Evolutionary conservation across 1,284 basidiomycete genomes (phyloP), one percentile per base, ranked within the genome.

Genomic region (Ustilago xerochloae): DNA sequence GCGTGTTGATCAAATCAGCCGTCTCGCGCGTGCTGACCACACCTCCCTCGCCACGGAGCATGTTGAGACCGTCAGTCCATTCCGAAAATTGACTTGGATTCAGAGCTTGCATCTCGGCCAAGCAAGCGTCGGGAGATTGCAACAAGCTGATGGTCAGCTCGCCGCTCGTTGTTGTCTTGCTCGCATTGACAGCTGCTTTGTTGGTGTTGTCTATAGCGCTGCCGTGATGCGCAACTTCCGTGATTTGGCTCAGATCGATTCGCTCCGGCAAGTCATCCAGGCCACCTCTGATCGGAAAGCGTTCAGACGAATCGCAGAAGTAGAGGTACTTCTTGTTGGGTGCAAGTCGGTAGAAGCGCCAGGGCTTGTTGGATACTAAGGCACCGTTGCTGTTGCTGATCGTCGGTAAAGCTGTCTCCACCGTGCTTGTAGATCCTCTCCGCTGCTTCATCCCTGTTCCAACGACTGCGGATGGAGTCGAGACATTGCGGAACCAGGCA

Each of bases 41-140:
- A 28, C 76, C 78, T 6, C 77, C 78, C 58, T 78, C 77, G 32
- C 72, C 73, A 28, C 77, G 69, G 22, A 84, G 63, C 89, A 96
- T 93, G 79, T 93, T 93, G 82, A 98, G 85, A 2, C 94, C 95
- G 84, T 98, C 95, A 0, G 93, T 93, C 95, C 95, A 98, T 85
- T 98, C 95, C 22, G 93, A 92, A 89, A 93, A 94, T 46, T 92
- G 88, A 18, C 91, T 90, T 54, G 90, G 88, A 84, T 95, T 92
- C 9, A 92, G 89, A 1, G 94, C 93, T 77, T 94, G 91, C 71
- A 93, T 89, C 83, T 97, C 93, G 6, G 93, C 91, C 58, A 96
- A 84, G 89, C 88, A 78, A 7, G 52, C 61, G 33, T 80, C 79
- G 5, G 78, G 72, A 16, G 75, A 62, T 30, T 71, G 64, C 35